Conservation (phyloP, 495 filamentous ascomycete species). For the Immersiella caudata region DNA sequence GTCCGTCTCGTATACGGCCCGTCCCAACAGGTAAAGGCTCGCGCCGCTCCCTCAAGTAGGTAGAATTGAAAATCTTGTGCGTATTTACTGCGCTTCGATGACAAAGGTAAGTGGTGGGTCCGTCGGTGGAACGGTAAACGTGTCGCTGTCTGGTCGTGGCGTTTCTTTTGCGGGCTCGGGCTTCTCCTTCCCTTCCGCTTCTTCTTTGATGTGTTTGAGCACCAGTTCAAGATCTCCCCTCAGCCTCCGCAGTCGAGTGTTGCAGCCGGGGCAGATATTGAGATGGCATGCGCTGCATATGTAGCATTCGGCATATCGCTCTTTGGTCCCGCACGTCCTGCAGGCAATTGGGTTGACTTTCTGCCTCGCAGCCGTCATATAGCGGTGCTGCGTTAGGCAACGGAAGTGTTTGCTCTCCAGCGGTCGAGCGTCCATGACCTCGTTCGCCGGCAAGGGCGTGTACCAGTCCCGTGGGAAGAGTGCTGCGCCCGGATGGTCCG, state of each 20-base stretch:
- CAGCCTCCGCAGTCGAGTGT: conserved; percentile 14
- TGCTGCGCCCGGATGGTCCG: conserved; percentile 35
- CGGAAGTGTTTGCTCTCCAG: conserved; percentile 28
- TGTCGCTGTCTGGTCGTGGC: conserved; percentile 19
- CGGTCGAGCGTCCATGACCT: conserved; percentile 32
- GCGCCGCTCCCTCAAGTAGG: neutral
- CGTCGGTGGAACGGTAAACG: conserved; percentile 6
- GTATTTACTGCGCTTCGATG: conserved; percentile 14
- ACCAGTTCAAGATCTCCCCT: conserved; percentile 29
- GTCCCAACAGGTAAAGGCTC: neutral
- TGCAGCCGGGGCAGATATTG: conserved; percentile 32
- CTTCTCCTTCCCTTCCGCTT: neutral
- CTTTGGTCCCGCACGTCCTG: conserved; percentile 34
- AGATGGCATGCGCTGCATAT: conserved; percentile 38
- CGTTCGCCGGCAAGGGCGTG: conserved; percentile 26
- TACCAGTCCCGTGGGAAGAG: conserved; percentile 37
- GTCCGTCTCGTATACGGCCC: neutral
- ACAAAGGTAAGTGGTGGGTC: conserved; percentile 14
- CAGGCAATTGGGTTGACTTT: conserved; percentile 35
- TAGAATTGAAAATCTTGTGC: neutral
- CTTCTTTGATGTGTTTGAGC: conserved; percentile 23
- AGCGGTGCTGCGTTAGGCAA: conserved; percentile 35
- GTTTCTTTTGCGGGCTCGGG: conserved; percentile 11
- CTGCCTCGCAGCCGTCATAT: conserved; percentile 36
- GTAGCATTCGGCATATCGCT: conserved; percentile 29